Evolutionary conservation across 2,329 filamentous ascomycete species (phyloP).

Genomic region (Mollisia scopiformis): DNA sequence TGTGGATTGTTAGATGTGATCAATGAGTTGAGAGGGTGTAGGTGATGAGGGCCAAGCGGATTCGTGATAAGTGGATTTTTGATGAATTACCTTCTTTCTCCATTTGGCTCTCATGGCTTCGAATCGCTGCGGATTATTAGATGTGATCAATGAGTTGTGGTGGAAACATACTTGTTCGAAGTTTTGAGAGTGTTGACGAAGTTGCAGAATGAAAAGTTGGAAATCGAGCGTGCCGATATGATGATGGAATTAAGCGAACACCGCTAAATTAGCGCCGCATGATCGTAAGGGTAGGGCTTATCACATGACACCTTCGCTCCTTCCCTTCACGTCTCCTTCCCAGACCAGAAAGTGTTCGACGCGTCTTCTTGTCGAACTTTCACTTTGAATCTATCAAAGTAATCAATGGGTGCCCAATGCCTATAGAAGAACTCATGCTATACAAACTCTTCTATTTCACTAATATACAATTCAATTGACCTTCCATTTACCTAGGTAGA

Average conservation of each 20-base stretch:
- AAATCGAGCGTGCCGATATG: background rate
- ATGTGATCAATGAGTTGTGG: background rate
- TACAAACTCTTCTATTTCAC: constrained; percentile 1
- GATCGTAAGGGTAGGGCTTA: constrained; percentile 7
- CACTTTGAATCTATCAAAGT: background rate
- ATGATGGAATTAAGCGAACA: background rate
- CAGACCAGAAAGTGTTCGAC: no score
- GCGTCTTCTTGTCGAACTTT: no score
- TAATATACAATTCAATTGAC: constrained; percentile 6
- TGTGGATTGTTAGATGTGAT: constrained; percentile 85
- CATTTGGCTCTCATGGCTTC: background rate
- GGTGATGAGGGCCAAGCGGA: background rate
- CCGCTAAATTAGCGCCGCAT: constrained; percentile 3
- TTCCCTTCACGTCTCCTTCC: no score
- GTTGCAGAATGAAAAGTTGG: constrained; percentile 7
- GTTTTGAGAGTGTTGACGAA: constrained; percentile 12
- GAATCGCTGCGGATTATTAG: background rate
- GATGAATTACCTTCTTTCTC: no score
- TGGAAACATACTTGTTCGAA: constrained; percentile 2
- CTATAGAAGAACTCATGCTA: constrained; percentile 14
- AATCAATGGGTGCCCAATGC: constrained; percentile 15
- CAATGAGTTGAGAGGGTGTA: background rate
- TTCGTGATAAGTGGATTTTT: no score
- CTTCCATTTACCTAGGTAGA: no score
- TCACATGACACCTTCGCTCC: constrained; percentile 6